phyloP scores from a whole-genome alignment of 1,139 yeast species.

The Lizanozyma gosingica region DNA sequence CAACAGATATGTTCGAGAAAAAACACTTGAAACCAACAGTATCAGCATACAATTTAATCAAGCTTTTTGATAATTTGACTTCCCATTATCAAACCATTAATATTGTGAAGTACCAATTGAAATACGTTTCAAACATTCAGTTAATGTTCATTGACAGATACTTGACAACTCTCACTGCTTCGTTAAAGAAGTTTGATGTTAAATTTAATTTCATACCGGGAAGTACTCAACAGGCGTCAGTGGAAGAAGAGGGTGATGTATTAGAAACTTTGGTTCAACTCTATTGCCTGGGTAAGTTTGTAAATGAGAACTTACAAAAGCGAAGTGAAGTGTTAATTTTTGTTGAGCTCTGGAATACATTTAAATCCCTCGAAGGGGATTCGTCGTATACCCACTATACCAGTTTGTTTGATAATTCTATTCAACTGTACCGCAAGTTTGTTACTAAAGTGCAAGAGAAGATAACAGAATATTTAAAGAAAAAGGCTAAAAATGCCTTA shows the following conservation, averaged over 20 bases:
- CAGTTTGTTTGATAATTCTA: constrained; percentile 49
- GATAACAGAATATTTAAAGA: constrained; percentile 37
- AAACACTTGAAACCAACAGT: constrained; percentile 51
- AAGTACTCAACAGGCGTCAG: constrained; percentile 24
- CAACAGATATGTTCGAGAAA: constrained; percentile 11
- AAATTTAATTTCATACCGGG: constrained; percentile 28
- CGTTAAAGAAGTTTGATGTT: constrained; percentile 40
- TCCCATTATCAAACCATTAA: constrained; percentile 49
- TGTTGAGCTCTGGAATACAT: constrained; percentile 50
- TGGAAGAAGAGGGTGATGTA: constrained; percentile 37
- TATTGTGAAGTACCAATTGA: constrained; percentile 56
- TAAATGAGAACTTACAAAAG: constrained; percentile 40
- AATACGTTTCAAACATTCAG: constrained; percentile 64
- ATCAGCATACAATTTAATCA: constrained; percentile 54
- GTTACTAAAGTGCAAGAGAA: constrained; percentile 28
- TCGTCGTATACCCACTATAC: constrained; percentile 12
- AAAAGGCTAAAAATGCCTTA: constrained; percentile 41
- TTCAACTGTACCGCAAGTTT: constrained; percentile 37
- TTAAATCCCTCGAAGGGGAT: constrained; percentile 19
- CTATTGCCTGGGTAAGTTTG: constrained; percentile 51
- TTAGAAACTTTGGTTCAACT: constrained; percentile 49
- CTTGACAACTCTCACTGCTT: constrained; percentile 38
- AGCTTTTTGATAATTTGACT: constrained; percentile 60
- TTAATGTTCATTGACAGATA: constrained; percentile 55
- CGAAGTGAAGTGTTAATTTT: constrained; percentile 65